A percentile compares a stretch with the other conserved stretches of the same genome.
Conservation (phyloP, 163 green algal species). For the Chlorella variabilis region DNA sequence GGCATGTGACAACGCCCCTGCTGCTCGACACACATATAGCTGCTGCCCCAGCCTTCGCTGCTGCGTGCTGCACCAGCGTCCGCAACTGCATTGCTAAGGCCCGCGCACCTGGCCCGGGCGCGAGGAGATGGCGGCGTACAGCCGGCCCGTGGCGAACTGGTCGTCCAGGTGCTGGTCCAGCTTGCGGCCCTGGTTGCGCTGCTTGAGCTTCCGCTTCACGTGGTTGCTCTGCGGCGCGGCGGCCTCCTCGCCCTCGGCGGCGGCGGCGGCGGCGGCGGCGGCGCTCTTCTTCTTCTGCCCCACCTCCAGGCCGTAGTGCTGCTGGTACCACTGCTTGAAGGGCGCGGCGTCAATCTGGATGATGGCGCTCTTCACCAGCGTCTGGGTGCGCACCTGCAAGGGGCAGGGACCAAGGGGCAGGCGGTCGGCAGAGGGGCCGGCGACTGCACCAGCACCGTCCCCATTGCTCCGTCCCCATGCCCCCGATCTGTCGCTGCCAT, state of each 20-base stretch:
- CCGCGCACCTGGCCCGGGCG: constrained; percentile 94
- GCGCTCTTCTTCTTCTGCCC: constrained; percentile 83
- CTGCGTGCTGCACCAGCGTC: background rate
- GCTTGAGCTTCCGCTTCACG: constrained; percentile 89
- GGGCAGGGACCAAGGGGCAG: no score
- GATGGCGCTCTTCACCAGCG: constrained; percentile 98
- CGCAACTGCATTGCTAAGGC: background rate
- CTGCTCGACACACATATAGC: no score
- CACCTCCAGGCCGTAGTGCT: constrained; percentile 97
- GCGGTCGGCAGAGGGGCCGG: no score
- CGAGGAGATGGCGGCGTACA: constrained; percentile 94
- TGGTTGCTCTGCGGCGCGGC: constrained; percentile 76
- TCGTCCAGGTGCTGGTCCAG: constrained; percentile 90
- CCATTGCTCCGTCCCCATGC: no score
- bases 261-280: constrained; percentile 59
- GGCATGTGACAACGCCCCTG: no score
- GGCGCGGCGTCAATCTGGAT: constrained; percentile 95
- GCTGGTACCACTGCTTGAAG: constrained; percentile 98
- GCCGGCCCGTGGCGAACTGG: constrained; percentile 92
- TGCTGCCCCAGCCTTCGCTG: no score
- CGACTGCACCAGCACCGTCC: no score
- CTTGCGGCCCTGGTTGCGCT: constrained; percentile 75
- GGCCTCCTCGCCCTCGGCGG: constrained; percentile 56
- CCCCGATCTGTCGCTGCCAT: no score
- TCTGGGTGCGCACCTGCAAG: constrained; percentile 90